Percentiles rank a stretch among this genome's conserved stretches.
Evolutionary conservation across 2,329 filamentous ascomycete genomes (phyloP).

Genomic region (Aphanocladium album): DNA sequence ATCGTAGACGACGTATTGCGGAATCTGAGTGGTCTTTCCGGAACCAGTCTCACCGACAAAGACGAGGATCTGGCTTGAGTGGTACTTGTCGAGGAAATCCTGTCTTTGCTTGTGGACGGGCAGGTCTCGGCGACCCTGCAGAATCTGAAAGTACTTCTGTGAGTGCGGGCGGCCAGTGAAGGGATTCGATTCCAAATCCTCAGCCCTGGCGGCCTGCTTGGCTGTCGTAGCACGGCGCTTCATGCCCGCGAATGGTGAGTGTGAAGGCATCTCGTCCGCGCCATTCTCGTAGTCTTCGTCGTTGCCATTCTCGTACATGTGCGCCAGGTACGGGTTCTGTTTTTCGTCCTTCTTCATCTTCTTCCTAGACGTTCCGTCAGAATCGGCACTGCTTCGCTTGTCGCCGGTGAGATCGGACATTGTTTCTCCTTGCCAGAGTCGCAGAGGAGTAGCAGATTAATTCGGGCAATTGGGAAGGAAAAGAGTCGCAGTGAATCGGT

Average conservation of each 20-base stretch:
- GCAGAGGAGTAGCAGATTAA: not conserved
- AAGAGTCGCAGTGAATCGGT: not conserved
- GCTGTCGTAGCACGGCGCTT: constrained; percentile 77
- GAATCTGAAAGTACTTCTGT: constrained; percentile 81
- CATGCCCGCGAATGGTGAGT: constrained; percentile 58
- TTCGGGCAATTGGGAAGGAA: not conserved
- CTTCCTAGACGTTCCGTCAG: constrained; percentile 37
- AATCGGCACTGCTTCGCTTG: constrained; percentile 42
- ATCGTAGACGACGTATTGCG: constrained; percentile 96
- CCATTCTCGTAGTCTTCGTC: constrained; percentile 32
- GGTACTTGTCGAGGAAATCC: constrained; percentile 91
- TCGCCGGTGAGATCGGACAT: constrained; percentile 23
- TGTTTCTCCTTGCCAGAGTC: not conserved
- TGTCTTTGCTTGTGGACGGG: constrained; percentile 90
- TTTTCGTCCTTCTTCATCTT: constrained; percentile 31
- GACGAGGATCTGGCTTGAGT: constrained; percentile 90
- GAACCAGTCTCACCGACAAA: constrained; percentile 99
- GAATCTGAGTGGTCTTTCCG: constrained; percentile 98
- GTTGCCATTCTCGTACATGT: constrained; percentile 63
- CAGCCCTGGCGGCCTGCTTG: constrained; percentile 63
- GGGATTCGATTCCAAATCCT: constrained; percentile 77
- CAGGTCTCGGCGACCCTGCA: constrained; percentile 76
- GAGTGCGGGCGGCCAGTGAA: constrained; percentile 78
- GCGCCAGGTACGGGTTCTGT: constrained; percentile 84
- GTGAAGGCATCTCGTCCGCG: constrained; percentile 24